Percentiles rank a stretch among this genome's conserved stretches.
Conservation (phyloP, 345 rosid species). For the Ceriops decandra region DNA sequence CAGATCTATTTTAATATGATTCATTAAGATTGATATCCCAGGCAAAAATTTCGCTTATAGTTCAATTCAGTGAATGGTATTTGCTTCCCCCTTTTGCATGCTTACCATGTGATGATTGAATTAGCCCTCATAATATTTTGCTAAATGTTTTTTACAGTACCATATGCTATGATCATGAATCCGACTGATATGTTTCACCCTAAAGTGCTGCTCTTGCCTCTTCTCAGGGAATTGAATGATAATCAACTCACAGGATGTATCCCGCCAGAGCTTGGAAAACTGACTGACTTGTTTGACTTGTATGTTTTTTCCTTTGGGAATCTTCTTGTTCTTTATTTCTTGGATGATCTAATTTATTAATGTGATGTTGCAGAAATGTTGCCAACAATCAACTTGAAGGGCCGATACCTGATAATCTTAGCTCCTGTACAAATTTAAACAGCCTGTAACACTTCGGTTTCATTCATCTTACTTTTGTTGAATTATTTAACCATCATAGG, state of each 20-base stretch:
- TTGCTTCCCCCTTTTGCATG: neutral
- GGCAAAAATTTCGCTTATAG: neutral
- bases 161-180: neutral
- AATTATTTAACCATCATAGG: neutral
- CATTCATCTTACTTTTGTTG: neutral
- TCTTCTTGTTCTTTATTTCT: neutral
- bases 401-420: conserved; percentile 77
- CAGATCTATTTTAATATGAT: neutral
- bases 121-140: too few species aligned
- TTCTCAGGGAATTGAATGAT: conserved; percentile 85
- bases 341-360: neutral
- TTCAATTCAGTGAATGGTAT: too few species aligned
- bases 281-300: conserved; percentile 92
- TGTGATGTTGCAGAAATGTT: conserved; percentile 52
- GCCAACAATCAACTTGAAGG: conserved; percentile 85
- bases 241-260: conserved; percentile 72
- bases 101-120: neutral
- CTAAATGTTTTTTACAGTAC: neutral
- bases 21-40: neutral
- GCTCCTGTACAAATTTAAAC: conserved; percentile 86
- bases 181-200: too few species aligned
- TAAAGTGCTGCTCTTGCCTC: neutral
- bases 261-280: conserved; percentile 93
- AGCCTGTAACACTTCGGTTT: conserved; percentile 53
- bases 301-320: conserved; percentile 28